phyloP scores from a whole-genome alignment of 2,329 filamentous ascomycete genomes.

The Cercospora sp. region DNA sequence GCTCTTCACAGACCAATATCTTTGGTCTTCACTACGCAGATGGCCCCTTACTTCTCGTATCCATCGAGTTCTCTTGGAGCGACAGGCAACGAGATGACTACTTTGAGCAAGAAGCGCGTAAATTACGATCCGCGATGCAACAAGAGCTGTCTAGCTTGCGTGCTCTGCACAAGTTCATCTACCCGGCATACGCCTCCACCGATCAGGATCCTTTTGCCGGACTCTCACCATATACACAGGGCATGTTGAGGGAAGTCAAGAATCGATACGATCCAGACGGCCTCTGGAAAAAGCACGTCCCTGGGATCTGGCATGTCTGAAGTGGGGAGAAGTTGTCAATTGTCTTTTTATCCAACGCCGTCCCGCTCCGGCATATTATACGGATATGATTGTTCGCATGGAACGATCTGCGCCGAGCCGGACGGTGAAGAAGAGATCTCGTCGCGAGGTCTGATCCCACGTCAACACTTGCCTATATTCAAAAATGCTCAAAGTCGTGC shows the following conservation, averaged over 20 bases:
- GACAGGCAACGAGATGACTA: slow-evolving; percentile 16
- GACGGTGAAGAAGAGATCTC: no score
- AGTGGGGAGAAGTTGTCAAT: neutral
- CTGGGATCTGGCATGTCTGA: slow-evolving; percentile 34
- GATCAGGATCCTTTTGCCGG: slow-evolving; percentile 40
- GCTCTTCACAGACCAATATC: slow-evolving; percentile 24
- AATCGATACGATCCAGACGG: slow-evolving; percentile 38
- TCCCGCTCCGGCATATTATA: neutral
- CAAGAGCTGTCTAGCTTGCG: slow-evolving; percentile 11
- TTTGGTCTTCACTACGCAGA: slow-evolving; percentile 20
- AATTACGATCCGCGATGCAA: slow-evolving; percentile 15
- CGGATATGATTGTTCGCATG: neutral
- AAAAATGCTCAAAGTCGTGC: no score
- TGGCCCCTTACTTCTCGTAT: slow-evolving; percentile 25
- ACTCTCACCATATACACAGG: slow-evolving; percentile 25
- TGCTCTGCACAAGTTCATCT: slow-evolving; percentile 27
- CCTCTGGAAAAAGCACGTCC: slow-evolving; percentile 37
- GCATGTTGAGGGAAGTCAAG: slow-evolving; percentile 34
- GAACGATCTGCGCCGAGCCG: no score
- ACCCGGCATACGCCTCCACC: slow-evolving; percentile 41
- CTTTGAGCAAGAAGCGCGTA: slow-evolving; percentile 16
- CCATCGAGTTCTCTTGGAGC: slow-evolving; percentile 26
- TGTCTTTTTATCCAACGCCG: neutral
- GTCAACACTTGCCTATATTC: no score
- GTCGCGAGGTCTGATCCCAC: no score